These are phyloP conservation scores for Meredithiella fracta DNA, from an alignment of 2,329 filamentous ascomycete genomes.

Conservation along the genomic window DNA sequence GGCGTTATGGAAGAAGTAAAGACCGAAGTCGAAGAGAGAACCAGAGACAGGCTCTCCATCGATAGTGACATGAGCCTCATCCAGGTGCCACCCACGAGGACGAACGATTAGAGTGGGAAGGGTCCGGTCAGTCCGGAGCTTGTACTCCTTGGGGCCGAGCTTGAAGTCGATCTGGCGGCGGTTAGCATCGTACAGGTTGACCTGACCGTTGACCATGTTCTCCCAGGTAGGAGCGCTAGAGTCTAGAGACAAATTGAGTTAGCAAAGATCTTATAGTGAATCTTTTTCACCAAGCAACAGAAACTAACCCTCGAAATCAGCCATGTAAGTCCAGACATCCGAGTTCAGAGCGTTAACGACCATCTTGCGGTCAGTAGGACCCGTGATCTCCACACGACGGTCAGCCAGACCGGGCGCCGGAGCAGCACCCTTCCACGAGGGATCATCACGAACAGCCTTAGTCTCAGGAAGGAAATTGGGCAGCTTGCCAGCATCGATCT, in stretches of 20 bases:
- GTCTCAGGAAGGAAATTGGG: constrained; percentile 95
- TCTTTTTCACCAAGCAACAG: not conserved
- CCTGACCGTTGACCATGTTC: constrained; percentile 97
- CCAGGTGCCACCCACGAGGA: constrained; percentile 91
- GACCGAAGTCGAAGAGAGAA: constrained; percentile 86
- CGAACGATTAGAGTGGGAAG: constrained; percentile 84
- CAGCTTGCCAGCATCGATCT: constrained; percentile 76
- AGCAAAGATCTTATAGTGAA: not conserved
- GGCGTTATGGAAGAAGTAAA: constrained; percentile 99
- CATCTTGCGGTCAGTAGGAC: constrained; percentile 97
- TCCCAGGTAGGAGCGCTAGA: constrained; percentile 95
- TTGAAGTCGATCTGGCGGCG: constrained; percentile 92
- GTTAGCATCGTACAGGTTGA: constrained; percentile 94
- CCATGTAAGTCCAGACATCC: constrained; percentile 98
- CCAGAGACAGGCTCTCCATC: constrained; percentile 91
- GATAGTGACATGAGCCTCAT: constrained; percentile 94
- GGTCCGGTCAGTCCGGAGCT: constrained; percentile 76
- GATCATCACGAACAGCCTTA: constrained; percentile 82
- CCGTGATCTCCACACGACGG: constrained; percentile 90
- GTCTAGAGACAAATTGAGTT: constrained; percentile 35
- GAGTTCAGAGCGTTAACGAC: constrained; percentile 94
- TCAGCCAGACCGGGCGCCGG: constrained; percentile 88
- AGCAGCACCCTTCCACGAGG: constrained; percentile 80
- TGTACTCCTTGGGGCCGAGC: constrained; percentile 89
- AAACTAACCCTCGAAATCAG: constrained; percentile 83